Evolutionary conservation across 2,329 filamentous ascomycete species (phyloP), one percentile per base, ranked within the genome.

Genomic region (Ascochyta lentis): DNA sequence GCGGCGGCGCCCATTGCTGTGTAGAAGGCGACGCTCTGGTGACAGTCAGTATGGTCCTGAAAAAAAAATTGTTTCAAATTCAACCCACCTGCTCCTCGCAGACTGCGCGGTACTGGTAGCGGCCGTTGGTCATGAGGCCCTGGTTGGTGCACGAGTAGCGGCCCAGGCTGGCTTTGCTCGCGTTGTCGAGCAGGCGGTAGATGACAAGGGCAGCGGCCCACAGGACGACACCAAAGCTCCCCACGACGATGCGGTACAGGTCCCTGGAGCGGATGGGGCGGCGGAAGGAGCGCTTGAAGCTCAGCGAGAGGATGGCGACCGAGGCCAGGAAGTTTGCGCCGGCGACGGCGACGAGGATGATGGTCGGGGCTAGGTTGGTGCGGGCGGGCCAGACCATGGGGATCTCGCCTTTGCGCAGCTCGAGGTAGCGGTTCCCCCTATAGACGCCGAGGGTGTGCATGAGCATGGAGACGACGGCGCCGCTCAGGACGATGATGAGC

Each of bases 321-420:
- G 71, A 73, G 40, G 67, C 69, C 46, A 74, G 59, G 59, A 73
- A 75, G 60, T 74, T 74, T 41, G 56, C 64, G 33, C 64, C 61
- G 33, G 71, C 71, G 56, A 76, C 63, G 54, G 60, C 60, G 43
- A 73, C 65, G 35, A 76, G 64, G n/a, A 75, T 61, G 13, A 73
- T 65, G 29, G 70, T 74, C n/a, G 73, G 70, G 6, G 65, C 68
- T 27, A 75, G 71, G 46, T 75, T 74, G 23, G 71, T 75, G 46
- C 66, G 64, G 29, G 71, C 71, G 19, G 73, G 73, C 73, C 73
- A 76, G 48, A 68, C 68, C 69, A 74, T 75, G 58, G 73, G 72
- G 49, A 74, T 61, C 58, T 76, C 72, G 38, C 72, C 72, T 19
- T 68, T 69, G 49, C 71, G 67, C 51, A 74, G 69, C 56, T 74